Evolutionary conservation across 2,329 filamentous ascomycete genomes (phyloP).

Genomic region (Beauveria medogensis): DNA sequence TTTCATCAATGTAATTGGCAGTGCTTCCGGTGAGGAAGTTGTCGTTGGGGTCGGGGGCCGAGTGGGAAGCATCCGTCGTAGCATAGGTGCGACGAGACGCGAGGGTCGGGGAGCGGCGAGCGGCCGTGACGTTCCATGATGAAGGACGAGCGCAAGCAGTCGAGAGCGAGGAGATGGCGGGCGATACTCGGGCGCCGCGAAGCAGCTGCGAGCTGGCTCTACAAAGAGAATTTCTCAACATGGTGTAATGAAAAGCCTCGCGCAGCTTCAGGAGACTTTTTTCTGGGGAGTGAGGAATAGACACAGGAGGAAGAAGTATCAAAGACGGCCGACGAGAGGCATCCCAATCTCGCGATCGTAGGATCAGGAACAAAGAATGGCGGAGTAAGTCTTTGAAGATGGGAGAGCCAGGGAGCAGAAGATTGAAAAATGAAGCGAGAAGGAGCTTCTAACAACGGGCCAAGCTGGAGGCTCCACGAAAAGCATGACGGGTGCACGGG

Average conservation of each 20-base stretch:
- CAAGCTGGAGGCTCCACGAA: slow-evolving; percentile 11
- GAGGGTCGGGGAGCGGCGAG: slow-evolving; percentile 42
- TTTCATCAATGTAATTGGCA: slow-evolving; percentile 98
- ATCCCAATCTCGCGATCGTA: slow-evolving; percentile 26
- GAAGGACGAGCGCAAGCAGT: slow-evolving; percentile 30
- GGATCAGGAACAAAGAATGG: slow-evolving; percentile 32
- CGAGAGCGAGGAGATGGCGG: slow-evolving; percentile 35
- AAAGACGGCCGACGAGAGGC: slow-evolving; percentile 20
- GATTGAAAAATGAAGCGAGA: slow-evolving; percentile 13
- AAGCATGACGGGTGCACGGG: slow-evolving; percentile 11
- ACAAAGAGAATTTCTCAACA: slow-evolving; percentile 64
- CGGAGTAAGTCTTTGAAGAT: slow-evolving; percentile 38
- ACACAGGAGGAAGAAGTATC: slow-evolving; percentile 12
- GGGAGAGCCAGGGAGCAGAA: slow-evolving; percentile 13
- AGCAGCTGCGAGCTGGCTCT: slow-evolving; percentile 58
- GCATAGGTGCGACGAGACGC: slow-evolving; percentile 45
- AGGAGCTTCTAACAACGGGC: not conserved
- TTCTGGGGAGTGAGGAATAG: not conserved
- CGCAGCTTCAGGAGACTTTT: slow-evolving; percentile 12
- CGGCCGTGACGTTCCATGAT: slow-evolving; percentile 36
- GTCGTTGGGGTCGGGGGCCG: slow-evolving; percentile 72
- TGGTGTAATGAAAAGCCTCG: slow-evolving; percentile 36
- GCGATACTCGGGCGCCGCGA: slow-evolving; percentile 41
- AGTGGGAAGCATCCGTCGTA: slow-evolving; percentile 39
- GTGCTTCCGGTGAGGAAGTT: slow-evolving; percentile 95